Evolutionary conservation across 345 rosid genomes (phyloP).

Genomic region (Gossypium bickii): DNA sequence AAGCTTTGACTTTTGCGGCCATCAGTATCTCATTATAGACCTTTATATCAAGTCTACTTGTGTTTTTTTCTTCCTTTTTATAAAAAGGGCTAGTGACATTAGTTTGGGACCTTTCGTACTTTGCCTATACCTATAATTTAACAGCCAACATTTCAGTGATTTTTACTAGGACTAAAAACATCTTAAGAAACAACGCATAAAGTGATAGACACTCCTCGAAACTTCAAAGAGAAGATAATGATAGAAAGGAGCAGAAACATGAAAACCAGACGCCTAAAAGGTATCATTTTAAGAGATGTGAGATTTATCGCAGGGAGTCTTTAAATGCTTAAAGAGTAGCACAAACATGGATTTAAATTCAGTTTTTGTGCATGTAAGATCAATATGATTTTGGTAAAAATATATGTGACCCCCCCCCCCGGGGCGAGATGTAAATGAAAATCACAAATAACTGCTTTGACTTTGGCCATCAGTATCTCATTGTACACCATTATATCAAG

Average conservation of each 20-base stretch:
- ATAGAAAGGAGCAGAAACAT: neutral
- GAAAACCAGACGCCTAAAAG: neutral
- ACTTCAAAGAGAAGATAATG: neutral
- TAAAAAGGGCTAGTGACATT: neutral
- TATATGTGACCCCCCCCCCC: too few species aligned
- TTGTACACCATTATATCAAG: neutral
- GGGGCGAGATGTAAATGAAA: too few species aligned
- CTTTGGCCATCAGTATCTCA: neutral
- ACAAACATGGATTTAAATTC: neutral
- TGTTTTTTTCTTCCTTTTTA: neutral
- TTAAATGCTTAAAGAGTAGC: neutral
- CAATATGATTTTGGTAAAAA: neutral
- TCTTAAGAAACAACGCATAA: neutral
- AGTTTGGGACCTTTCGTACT: neutral
- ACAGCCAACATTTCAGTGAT: neutral
- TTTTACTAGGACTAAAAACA: neutral
- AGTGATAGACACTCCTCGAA: neutral
- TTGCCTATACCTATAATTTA: neutral
- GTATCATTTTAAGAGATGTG: neutral
- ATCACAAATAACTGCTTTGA: too few species aligned
- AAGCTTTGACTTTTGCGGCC: neutral
- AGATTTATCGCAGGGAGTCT: neutral
- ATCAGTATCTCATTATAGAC: neutral
- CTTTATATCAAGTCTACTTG: neutral
- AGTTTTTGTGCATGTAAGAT: neutral